These are phyloP conservation scores for Biscutella auriculata DNA, from an alignment of 441 rosid species.

Conservation along the genomic window DNA sequence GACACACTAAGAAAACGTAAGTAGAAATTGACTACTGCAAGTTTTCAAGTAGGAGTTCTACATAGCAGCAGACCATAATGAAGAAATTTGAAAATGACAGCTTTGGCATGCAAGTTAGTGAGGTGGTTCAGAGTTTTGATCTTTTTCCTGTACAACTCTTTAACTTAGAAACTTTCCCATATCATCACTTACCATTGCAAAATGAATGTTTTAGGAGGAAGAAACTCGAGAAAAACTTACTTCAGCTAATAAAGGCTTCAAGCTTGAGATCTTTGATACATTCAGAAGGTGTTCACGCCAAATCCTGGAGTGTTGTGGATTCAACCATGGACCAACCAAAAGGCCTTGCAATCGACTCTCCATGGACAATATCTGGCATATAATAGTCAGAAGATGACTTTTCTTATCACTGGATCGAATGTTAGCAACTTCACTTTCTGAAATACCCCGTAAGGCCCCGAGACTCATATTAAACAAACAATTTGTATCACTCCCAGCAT, in stretches of 20 bases:
- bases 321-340: constrained; percentile 82
- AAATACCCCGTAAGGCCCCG: constrained; percentile 32
- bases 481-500: constrained; percentile 43
- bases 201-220: constrained; percentile 5
- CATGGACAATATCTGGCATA: constrained; percentile 42
- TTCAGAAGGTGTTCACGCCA: constrained; percentile 54
- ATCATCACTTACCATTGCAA: not conserved
- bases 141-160: not conserved
- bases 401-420: constrained; percentile 28
- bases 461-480: constrained; percentile 62
- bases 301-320: constrained; percentile 42
- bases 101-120: not conserved
- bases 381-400: constrained; percentile 47
- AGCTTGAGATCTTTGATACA: constrained; percentile 41
- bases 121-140: not conserved
- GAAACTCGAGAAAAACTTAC: constrained; percentile 34
- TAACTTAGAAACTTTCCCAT: not conserved
- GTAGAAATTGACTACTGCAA: constrained; percentile 1
- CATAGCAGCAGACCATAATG: not conserved
- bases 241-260: constrained; percentile 41
- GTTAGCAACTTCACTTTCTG: constrained; percentile 31
- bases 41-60: not conserved
- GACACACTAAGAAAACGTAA: not conserved
- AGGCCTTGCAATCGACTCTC: constrained; percentile 81
- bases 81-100: constrained; percentile 1